Evolutionary conservation across 768 basidiomycete genomes (phyloP), one percentile per base, ranked within the genome.

Genomic region (Russula earlei): DNA sequence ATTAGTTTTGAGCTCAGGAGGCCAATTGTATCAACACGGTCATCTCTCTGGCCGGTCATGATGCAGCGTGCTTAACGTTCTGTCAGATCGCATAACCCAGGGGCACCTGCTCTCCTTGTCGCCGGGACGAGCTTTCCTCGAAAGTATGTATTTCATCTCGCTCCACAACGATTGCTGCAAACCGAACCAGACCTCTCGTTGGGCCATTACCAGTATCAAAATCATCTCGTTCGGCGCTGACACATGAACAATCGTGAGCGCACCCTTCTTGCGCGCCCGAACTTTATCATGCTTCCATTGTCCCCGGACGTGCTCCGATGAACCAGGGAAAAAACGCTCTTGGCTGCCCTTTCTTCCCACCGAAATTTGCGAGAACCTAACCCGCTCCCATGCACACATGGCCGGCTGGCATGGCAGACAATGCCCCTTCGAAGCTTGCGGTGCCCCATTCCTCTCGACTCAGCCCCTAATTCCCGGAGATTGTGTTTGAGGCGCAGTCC

Each of bases 131-230:
- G 37, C 31, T 14, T 25, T 24, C 27, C 40, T 31, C 34, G 42
- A 36, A n/a, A 44, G 34, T n/a, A 50, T 48, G 41, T 24, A 15
- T 36, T 53, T 48, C 40, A 53, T 42, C 14, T 25, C 36, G 33
- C 20, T 49, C 46, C 46, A 49, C 41, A 9, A 37, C 11, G 25
- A 33, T 25, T 33, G 41, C 56, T 33, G 34, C 46, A 47, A 49
- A 58, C 52, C 56, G 56, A 58, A 53, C 56, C 54, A 43, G 36
- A 42, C 41, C 12, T 14, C 20, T 5, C 19, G 12, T 36, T 24
- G 33, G 17, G 15, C 40, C 27, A 20, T 43, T 7, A 12, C 34
- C 17, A 19, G 19, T 14, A 42, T 42, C 25, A 58, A 31, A 43
- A 41, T 24, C 34, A 15, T 46, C 40, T 43, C 12, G 14, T 34